Evolutionary conservation across 805 yeast genomes (phyloP).

Genomic region (Kodamaea laetipori): DNA sequence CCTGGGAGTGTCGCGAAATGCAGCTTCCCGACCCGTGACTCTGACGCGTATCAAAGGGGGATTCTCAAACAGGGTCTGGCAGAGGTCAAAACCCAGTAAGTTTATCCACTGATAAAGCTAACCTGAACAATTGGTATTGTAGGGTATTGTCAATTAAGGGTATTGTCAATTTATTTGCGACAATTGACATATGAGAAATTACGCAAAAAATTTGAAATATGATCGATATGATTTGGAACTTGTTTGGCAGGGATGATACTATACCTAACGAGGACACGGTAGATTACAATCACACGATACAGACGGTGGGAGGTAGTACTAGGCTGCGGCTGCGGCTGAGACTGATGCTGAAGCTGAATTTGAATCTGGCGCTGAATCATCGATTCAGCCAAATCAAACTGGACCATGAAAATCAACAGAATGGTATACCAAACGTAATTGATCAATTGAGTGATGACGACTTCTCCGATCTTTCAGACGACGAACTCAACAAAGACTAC

Average conservation of each 20-base stretch:
- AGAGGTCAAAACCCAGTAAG: no score
- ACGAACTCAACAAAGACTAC: conserved; percentile 15
- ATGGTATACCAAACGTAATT: neutral
- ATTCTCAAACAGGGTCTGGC: neutral
- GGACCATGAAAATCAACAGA: neutral
- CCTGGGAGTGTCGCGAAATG: no score
- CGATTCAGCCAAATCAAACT: no score
- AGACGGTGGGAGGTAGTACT: conserved; percentile 1
- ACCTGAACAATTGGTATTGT: no score
- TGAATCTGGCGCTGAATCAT: no score
- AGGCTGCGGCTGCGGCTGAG: neutral
- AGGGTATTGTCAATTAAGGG: no score
- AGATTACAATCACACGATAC: conserved; percentile 33
- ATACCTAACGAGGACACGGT: conserved; percentile 36
- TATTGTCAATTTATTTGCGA: no score
- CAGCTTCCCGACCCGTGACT: no score
- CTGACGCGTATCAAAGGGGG: no score
- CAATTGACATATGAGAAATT: no score
- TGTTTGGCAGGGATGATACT: conserved; percentile 14
- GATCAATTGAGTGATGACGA: conserved; percentile 11
- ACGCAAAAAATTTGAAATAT: no score
- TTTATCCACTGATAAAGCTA: neutral
- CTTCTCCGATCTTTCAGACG: conserved; percentile 13
- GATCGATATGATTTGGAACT: conserved; percentile 14
- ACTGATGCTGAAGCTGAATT: no score